Evolutionary conservation across 2,329 filamentous ascomycete genomes (phyloP).

Genomic region (Microsporum canis): DNA sequence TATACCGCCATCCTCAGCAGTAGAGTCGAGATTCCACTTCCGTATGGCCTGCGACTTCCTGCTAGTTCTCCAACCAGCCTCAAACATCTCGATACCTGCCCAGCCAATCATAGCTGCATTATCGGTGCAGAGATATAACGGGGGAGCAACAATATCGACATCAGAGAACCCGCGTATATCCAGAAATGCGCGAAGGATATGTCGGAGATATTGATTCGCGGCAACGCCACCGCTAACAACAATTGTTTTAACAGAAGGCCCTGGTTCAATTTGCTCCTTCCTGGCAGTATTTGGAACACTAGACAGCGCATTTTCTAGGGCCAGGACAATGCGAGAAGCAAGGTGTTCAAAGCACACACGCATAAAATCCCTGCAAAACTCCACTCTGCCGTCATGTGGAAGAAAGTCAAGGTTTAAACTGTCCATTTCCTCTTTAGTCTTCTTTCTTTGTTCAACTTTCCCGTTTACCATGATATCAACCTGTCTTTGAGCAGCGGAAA

Average conservation of each 20-base stretch:
- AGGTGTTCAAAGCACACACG: constrained; percentile 79
- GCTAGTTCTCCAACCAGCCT: constrained; percentile 58
- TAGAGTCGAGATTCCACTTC: constrained; percentile 64
- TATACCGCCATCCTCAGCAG: constrained; percentile 53
- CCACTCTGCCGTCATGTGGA: constrained; percentile 49
- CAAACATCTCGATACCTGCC: constrained; percentile 85
- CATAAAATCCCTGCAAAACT: constrained; percentile 64
- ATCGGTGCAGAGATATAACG: constrained; percentile 69
- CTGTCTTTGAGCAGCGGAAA: constrained; percentile 52
- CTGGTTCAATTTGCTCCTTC: background rate
- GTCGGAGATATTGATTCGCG: constrained; percentile 65
- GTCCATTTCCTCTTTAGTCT: constrained; percentile 14
- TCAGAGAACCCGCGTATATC: constrained; percentile 53
- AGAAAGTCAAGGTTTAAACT: constrained; percentile 24
- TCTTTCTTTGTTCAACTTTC: constrained; percentile 21
- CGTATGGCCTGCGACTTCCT: constrained; percentile 49
- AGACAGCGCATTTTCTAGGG: constrained; percentile 39
- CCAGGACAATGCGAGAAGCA: constrained; percentile 60
- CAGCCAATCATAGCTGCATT: constrained; percentile 98
- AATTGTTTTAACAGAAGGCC: constrained; percentile 44
- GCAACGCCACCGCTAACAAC: constrained; percentile 88
- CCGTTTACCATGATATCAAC: constrained; percentile 31
- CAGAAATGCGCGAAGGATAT: constrained; percentile 52
- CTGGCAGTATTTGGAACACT: background rate
- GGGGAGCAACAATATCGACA: constrained; percentile 61